Percentiles rank a stretch among this genome's conserved stretches.
Evolutionary conservation across 208 protist species (phyloP).

Genomic region (Leishmania lainsoni): DNA sequence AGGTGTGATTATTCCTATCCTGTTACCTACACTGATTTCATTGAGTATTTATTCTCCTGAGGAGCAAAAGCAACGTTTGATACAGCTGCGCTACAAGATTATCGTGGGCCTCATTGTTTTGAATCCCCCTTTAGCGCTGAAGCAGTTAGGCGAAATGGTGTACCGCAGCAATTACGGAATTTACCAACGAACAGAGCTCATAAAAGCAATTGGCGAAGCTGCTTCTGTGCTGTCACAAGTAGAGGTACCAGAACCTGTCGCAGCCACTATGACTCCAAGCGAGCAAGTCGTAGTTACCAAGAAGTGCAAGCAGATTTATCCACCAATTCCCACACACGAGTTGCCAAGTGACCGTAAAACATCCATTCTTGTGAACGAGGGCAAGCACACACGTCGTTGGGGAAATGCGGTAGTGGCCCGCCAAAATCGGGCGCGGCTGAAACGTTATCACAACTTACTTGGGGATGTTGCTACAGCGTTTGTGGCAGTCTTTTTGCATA

Average conservation of each 20-base stretch:
- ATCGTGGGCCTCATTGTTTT: conserved; percentile 63
- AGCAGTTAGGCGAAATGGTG: conserved; percentile 52
- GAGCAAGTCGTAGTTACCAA: not conserved
- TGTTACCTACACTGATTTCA: conserved; percentile 58
- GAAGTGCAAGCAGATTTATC: conserved; percentile 56
- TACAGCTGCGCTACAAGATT: conserved; percentile 39
- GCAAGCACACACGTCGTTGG: conserved; percentile 69
- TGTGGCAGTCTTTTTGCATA: conserved; percentile 53
- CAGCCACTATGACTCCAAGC: not conserved
- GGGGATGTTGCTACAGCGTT: conserved; percentile 49
- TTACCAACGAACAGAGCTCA: conserved; percentile 66
- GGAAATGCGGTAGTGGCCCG: conserved; percentile 50
- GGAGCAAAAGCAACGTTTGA: conserved; percentile 41
- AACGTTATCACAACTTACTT: conserved; percentile 45
- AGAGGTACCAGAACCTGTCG: not conserved
- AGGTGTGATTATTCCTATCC: conserved; percentile 44
- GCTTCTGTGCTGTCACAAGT: conserved; percentile 51
- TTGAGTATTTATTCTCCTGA: conserved; percentile 70
- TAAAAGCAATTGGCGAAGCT: conserved; percentile 65
- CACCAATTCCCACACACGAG: conserved; percentile 50
- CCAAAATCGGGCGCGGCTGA: conserved; percentile 3
- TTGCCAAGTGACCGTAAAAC: conserved; percentile 6
- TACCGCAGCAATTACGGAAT: conserved; percentile 68
- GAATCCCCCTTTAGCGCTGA: conserved; percentile 45
- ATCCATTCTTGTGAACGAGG: conserved; percentile 52